Percentiles rank a stretch among this genome's conserved stretches.
Conservation (phyloP, 2,329 filamentous ascomycete species). For the Cladophialophora yegresii region DNA sequence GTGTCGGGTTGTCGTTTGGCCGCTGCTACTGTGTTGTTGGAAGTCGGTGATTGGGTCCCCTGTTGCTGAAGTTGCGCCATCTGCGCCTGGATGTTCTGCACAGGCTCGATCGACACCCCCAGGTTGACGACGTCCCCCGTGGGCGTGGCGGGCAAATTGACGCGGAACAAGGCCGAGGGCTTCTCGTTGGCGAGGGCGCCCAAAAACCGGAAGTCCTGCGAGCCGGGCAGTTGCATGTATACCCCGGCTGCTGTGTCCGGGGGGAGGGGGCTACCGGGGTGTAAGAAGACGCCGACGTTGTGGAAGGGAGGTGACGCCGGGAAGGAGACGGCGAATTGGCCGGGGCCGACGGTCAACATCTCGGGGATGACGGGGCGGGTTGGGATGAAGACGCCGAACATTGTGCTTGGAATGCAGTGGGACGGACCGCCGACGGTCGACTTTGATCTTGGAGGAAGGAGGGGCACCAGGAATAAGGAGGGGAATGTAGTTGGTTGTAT, state of each 20-base stretch:
- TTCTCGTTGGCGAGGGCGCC: conserved; percentile 89
- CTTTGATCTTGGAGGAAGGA: not conserved
- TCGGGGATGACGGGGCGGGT: conserved; percentile 62
- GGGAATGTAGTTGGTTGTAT: not conserved
- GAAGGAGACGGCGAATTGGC: conserved; percentile 68
- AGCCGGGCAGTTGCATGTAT: conserved; percentile 72
- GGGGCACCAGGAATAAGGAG: not conserved
- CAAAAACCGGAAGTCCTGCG: conserved; percentile 74
- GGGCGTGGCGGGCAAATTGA: conserved; percentile 48
- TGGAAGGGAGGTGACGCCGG: conserved; percentile 60
- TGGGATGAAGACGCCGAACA: conserved; percentile 65
- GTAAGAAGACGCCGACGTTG: conserved; percentile 85
- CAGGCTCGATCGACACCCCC: conserved; percentile 80
- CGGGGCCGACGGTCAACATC: conserved; percentile 52
- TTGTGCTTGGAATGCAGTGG: conserved; percentile 36
- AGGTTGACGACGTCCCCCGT: conserved; percentile 42
- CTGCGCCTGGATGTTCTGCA: conserved; percentile 68
- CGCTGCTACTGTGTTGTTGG: conserved; percentile 34
- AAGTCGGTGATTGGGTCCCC: conserved; percentile 30
- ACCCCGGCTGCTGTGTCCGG: conserved; percentile 80
- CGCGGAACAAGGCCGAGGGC: conserved; percentile 86
- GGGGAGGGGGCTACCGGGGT: conserved; percentile 75
- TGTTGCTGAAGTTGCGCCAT: conserved; percentile 58
- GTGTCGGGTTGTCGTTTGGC: conserved; percentile 54
- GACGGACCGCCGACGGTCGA: not conserved